These are phyloP conservation scores for Colletotrichum sojae DNA, from an alignment of 2,329 filamentous ascomycete genomes.

Conservation along the genomic window DNA sequence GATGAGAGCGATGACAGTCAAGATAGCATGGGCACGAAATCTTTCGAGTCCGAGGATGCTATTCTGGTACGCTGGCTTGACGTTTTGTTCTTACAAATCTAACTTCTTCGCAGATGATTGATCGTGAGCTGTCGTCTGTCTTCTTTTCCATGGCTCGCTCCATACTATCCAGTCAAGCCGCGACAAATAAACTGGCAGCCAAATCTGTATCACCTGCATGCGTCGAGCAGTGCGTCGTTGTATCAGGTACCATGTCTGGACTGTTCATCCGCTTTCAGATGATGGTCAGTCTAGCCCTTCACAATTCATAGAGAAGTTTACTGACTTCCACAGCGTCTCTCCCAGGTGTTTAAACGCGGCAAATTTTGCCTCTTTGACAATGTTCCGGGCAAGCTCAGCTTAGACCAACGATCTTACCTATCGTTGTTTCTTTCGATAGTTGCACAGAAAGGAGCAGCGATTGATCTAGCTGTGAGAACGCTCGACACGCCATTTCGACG, in stretches of 20 bases:
- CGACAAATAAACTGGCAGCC: slow-evolving; percentile 16
- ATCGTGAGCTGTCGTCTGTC: slow-evolving; percentile 61
- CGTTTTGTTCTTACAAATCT: neutral
- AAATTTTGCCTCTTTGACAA: slow-evolving; percentile 66
- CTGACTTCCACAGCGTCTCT: slow-evolving; percentile 53
- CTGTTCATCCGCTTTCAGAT: slow-evolving; percentile 62
- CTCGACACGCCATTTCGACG: slow-evolving; percentile 17
- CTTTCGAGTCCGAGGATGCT: slow-evolving; percentile 63
- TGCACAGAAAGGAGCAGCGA: slow-evolving; percentile 58
- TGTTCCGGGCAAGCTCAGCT: slow-evolving; percentile 54
- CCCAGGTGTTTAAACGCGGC: slow-evolving; percentile 61
- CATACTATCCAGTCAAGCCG: slow-evolving; percentile 48
- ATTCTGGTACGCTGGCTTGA: slow-evolving; percentile 51
- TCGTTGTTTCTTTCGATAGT: slow-evolving; percentile 67
- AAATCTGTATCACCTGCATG: slow-evolving; percentile 48
- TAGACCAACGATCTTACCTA: slow-evolving; percentile 60
- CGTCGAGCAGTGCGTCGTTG: slow-evolving; percentile 59
- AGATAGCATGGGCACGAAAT: slow-evolving; percentile 56
- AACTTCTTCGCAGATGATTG: slow-evolving; percentile 55
- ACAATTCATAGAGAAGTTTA: slow-evolving; percentile 32
- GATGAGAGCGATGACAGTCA: slow-evolving; percentile 56
- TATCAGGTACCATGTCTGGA: slow-evolving; percentile 63
- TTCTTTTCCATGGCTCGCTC: slow-evolving; percentile 65
- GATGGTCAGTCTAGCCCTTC: slow-evolving; percentile 48
- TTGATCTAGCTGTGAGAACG: slow-evolving; percentile 58